Evolutionary conservation across 129 eudicot genomes (phyloP).

Genomic region (Deinandra increscens): DNA sequence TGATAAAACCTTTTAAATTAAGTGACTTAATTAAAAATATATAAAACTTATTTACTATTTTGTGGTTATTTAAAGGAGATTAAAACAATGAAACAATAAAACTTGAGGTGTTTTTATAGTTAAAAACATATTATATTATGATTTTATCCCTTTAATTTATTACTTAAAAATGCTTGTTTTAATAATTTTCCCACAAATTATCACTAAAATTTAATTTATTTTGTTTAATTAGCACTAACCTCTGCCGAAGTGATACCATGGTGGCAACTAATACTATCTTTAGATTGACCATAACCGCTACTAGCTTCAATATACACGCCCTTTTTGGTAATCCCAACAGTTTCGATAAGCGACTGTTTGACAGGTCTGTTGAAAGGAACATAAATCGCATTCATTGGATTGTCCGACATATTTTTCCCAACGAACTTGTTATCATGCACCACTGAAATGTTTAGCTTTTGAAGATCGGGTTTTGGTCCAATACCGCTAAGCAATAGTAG

Average conservation of each 20-base stretch:
- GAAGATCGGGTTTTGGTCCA: slow-evolving; percentile 72
- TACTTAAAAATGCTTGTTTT: not conserved
- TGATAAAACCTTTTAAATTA: no score
- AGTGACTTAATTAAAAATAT: no score
- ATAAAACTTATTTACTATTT: no score
- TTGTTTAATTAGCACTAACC: slow-evolving; percentile 37
- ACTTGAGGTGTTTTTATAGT: no score
- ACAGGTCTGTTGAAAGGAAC: slow-evolving; percentile 62
- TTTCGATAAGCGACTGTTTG: slow-evolving; percentile 63
- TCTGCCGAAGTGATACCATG: slow-evolving; percentile 81
- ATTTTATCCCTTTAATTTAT: no score
- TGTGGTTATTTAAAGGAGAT: no score
- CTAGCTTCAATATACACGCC: slow-evolving; percentile 87
- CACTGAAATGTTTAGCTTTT: slow-evolving; percentile 63
- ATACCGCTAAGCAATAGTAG: slow-evolving; percentile 84
- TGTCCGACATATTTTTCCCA: slow-evolving; percentile 84
- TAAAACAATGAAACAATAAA: no score
- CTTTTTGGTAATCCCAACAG: slow-evolving; percentile 74
- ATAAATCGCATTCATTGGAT: slow-evolving; percentile 79
- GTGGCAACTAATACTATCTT: slow-evolving; percentile 54
- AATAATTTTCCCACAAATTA: not conserved
- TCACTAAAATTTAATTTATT: not conserved
- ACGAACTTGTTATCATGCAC: slow-evolving; percentile 62
- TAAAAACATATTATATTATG: no score
- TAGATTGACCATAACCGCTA: slow-evolving; percentile 71